Conservation (phyloP, 2,329 filamentous ascomycete species). For the Fusarium begoniae region DNA sequence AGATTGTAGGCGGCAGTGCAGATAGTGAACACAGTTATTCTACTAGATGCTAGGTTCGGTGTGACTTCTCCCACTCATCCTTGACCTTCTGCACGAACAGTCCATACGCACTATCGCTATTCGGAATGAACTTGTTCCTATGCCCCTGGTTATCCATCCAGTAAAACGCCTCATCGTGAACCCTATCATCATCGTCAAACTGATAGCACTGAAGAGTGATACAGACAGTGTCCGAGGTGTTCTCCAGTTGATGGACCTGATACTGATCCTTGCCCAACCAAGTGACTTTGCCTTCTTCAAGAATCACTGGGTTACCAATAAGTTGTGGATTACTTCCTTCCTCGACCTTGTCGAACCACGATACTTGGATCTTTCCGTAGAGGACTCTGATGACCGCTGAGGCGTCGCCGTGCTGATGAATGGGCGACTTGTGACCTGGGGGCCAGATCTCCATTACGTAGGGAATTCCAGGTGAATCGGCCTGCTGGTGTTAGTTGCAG, state of each 20-base stretch:
- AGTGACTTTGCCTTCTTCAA: neutral
- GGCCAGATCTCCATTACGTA: neutral
- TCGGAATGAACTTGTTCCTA: neutral
- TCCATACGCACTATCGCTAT: neutral
- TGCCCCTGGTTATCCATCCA: neutral
- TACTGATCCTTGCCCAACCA: neutral
- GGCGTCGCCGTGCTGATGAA: neutral
- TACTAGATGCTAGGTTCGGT: accelerated
- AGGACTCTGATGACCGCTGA: neutral
- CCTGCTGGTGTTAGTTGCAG: neutral
- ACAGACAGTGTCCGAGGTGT: neutral
- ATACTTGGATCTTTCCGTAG: neutral
- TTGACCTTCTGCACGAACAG: neutral
- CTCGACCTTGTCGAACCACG: neutral
- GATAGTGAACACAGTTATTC: neutral
- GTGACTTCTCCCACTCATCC: neutral
- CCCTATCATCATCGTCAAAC: accelerated
- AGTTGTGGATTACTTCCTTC: neutral
- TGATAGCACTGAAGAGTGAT: neutral
- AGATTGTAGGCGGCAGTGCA: too few relatives aligned
- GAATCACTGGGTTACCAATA: neutral
- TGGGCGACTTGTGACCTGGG: neutral
- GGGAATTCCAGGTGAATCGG: neutral
- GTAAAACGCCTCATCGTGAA: neutral
- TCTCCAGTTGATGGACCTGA: neutral